Percentiles rank a stretch among this genome's conserved stretches.
Evolutionary conservation across 129 eudicot species (phyloP).

Genomic region (Deinandra increscens): DNA sequence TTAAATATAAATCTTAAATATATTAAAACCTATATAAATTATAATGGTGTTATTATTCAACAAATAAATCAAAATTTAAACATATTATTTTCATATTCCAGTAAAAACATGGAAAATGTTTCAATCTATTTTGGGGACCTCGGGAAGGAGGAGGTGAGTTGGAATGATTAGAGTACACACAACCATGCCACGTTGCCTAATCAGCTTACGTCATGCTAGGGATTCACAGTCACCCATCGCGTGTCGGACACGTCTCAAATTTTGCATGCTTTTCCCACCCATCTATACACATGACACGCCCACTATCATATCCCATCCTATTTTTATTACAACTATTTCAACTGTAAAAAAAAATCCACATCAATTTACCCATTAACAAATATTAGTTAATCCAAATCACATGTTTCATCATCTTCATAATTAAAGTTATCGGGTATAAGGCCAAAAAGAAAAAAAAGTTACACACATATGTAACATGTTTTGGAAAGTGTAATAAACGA

Average conservation of each 20-base stretch:
- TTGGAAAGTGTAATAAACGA: no score
- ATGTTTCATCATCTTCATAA: background rate
- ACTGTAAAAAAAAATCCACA: background rate
- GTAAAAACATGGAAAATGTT: background rate
- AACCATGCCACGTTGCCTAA: constrained; percentile 38
- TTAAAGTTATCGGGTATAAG: no score
- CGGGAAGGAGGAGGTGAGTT: constrained; percentile 11
- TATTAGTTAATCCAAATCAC: no score
- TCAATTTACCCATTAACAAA: no score
- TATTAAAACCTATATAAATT: no score
- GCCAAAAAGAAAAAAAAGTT: no score
- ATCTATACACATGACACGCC: constrained; percentile 16
- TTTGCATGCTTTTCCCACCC: constrained; percentile 20
- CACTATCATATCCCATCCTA: constrained; percentile 19
- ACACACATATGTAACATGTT: background rate
- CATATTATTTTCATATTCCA: no score
- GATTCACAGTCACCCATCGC: constrained; percentile 29
- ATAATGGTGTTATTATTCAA: no score
- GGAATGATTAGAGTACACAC: constrained; percentile 21
- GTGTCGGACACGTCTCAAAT: constrained; percentile 37
- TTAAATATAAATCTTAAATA: no score
- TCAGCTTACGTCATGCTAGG: constrained; percentile 27
- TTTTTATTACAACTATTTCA: constrained; percentile 6
- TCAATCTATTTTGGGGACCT: background rate
- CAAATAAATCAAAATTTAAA: no score